A percentile compares a stretch with the other conserved stretches of the same genome.
phyloP scores from a whole-genome alignment of 495 filamentous ascomycete species.

The Penicillium waksmanii region DNA sequence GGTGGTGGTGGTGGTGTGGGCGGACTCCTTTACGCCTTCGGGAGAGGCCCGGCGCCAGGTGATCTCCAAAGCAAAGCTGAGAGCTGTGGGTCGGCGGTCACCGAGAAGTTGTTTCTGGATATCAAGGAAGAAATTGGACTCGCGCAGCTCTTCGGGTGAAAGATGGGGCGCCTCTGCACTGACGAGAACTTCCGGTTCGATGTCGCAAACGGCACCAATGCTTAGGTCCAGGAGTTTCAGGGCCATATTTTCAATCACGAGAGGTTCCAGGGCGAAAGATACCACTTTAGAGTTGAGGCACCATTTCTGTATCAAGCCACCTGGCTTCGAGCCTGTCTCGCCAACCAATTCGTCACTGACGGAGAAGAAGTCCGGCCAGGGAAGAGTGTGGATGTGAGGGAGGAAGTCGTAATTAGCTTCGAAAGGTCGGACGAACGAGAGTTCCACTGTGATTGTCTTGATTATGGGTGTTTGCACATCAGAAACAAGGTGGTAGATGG shows the following conservation, averaged over 20 bases:
- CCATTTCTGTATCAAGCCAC: slow-evolving; percentile 83
- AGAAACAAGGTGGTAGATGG: slow-evolving; percentile 75
- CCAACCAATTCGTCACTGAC: slow-evolving; percentile 44
- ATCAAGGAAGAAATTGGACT: slow-evolving; percentile 70
- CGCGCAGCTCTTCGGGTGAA: slow-evolving; percentile 64
- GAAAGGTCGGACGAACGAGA: slow-evolving; percentile 80
- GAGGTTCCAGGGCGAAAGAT: slow-evolving; percentile 72
- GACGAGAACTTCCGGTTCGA: slow-evolving; percentile 44
- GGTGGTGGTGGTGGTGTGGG: slow-evolving; percentile 48
- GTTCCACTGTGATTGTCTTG: slow-evolving; percentile 64
- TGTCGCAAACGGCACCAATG: slow-evolving; percentile 55
- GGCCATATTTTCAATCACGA: slow-evolving; percentile 68
- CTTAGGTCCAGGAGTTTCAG: slow-evolving; percentile 57
- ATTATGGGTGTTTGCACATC: slow-evolving; percentile 84
- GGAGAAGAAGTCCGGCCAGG: slow-evolving; percentile 86
- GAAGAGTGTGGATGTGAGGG: slow-evolving; percentile 72
- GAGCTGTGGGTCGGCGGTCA: slow-evolving; percentile 69
- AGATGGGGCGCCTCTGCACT: slow-evolving; percentile 44
- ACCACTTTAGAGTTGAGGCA: slow-evolving; percentile 70
- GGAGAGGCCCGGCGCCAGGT: slow-evolving; percentile 63
- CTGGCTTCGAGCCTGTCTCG: slow-evolving; percentile 31
- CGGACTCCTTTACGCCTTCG: slow-evolving; percentile 10
- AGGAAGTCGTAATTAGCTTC: slow-evolving; percentile 85
- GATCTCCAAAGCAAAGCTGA: slow-evolving; percentile 77
- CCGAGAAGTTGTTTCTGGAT: slow-evolving; percentile 76